Percentiles rank a stretch among this genome's conserved stretches.
phyloP scores from a whole-genome alignment of 257 asterid species.

The Solanum peruvianum region DNA sequence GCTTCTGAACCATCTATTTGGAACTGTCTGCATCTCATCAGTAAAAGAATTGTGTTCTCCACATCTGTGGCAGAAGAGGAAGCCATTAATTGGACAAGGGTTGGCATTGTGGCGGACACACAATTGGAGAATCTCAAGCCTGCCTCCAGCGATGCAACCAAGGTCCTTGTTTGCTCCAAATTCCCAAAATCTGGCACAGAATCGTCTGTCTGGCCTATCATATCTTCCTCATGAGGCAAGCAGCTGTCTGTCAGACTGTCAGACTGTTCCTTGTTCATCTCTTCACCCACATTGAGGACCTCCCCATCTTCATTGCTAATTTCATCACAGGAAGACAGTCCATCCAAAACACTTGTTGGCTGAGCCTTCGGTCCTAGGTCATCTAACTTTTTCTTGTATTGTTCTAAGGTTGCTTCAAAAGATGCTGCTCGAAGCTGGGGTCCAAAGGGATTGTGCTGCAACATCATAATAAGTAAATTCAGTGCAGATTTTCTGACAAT shows the following conservation, averaged over 20 bases:
- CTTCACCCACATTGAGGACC: slow-evolving; percentile 39
- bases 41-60: slow-evolving; percentile 79
- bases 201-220: slow-evolving; percentile 20
- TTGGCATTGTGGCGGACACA: slow-evolving; percentile 63
- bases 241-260: slow-evolving; percentile 65
- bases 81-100: slow-evolving; percentile 93
- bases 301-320: slow-evolving; percentile 43
- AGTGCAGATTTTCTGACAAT: slow-evolving; percentile 95
- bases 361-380: slow-evolving; percentile 52
- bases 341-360: slow-evolving; percentile 26
- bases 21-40: slow-evolving; percentile 97
- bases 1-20: slow-evolving; percentile 90
- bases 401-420: slow-evolving; percentile 92
- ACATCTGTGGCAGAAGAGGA: slow-evolving; percentile 95
- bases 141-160: slow-evolving; percentile 94
- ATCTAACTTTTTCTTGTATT: slow-evolving; percentile 71
- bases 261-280: slow-evolving; percentile 21
- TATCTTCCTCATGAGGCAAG: slow-evolving; percentile 33
- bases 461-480: slow-evolving; percentile 79
- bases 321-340: slow-evolving; percentile 30
- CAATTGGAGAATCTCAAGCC: slow-evolving; percentile 87
- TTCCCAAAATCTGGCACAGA: slow-evolving; percentile 90
- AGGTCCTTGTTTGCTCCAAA: slow-evolving; percentile 86
- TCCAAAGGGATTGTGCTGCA: slow-evolving; percentile 97
- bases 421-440: slow-evolving; percentile 84